Evolutionary conservation across 805 yeast species (phyloP).

Genomic region (Metschnikowia santaceciliae): DNA sequence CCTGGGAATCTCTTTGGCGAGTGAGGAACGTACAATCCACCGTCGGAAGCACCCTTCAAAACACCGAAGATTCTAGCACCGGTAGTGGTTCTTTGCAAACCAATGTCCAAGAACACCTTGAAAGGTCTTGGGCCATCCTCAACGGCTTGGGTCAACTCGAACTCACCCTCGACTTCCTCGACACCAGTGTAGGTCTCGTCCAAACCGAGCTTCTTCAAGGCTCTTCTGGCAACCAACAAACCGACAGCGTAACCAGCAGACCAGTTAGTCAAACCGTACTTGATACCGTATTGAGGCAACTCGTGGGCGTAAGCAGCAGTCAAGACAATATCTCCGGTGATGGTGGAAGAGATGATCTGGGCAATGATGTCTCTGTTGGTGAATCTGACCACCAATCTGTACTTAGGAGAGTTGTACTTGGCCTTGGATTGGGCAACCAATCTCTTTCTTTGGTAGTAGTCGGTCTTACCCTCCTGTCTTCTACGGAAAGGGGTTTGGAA

Average conservation of each 20-base stretch:
- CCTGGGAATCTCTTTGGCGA: constrained; percentile 99
- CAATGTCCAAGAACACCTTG: constrained; percentile 98
- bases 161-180: constrained; percentile 99
- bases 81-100: constrained; percentile 99
- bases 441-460: constrained; percentile 99
- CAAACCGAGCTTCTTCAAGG: constrained; percentile 93
- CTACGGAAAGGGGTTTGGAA: constrained; percentile 99
- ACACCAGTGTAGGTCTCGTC: constrained; percentile 98
- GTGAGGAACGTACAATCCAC: constrained; percentile 99
- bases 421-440: constrained; percentile 99
- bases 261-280: constrained; percentile 99
- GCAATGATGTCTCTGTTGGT: constrained; percentile 99
- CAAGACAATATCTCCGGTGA: constrained; percentile 93
- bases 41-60: constrained; percentile 99
- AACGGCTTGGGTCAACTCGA: constrained; percentile 95
- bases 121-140: constrained; percentile 99
- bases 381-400: constrained; percentile 99
- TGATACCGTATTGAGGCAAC: constrained; percentile 95
- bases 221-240: constrained; percentile 98
- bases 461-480: constrained; percentile 99
- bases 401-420: constrained; percentile 98
- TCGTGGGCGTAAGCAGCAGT: constrained; percentile 99
- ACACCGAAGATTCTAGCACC: constrained; percentile 99
- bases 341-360: constrained; percentile 94
- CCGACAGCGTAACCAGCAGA: constrained; percentile 99